A percentile compares a stretch with the other conserved stretches of the same genome.
These are phyloP conservation scores for Apiospora arundinis DNA, from an alignment of 2,329 filamentous ascomycete genomes.

Conservation along the genomic window DNA sequence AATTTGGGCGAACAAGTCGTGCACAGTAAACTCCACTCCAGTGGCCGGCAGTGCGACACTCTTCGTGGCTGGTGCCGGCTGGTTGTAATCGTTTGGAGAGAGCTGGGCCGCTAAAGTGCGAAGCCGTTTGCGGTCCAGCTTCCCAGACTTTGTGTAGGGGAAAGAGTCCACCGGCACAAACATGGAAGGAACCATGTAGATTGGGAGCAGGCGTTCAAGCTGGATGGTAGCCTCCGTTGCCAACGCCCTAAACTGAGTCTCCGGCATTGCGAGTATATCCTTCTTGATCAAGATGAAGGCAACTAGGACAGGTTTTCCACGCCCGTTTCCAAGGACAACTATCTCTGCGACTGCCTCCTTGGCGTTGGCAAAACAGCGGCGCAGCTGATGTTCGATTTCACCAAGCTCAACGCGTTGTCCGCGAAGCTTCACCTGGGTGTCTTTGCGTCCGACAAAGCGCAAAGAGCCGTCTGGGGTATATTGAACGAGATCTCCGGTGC, in stretches of 20 bases:
- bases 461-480: conserved; percentile 55
- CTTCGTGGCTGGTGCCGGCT: too few species aligned
- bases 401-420: conserved; percentile 49
- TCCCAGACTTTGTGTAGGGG: conserved; percentile 56
- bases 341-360: conserved; percentile 57
- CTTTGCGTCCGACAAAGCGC: conserved; percentile 52
- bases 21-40: too few species aligned
- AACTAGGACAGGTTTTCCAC: conserved; percentile 46
- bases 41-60: too few species aligned
- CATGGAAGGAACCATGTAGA: conserved; percentile 51
- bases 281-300: conserved; percentile 50
- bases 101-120: background rate
- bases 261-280: conserved; percentile 43
- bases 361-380: conserved; percentile 51
- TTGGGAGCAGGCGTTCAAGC: conserved; percentile 46
- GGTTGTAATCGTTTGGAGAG: too few species aligned
- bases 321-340: conserved; percentile 44
- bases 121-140: conserved; percentile 49
- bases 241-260: conserved; percentile 29
- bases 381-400: conserved; percentile 54
- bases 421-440: conserved; percentile 44
- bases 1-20: too few species aligned
- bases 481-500: conserved; percentile 57
- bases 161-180: conserved; percentile 56
- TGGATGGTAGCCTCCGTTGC: conserved; percentile 52